Conservation (phyloP, 2,329 filamentous ascomycete genomes). For the Pseudogymnoascus sp. region DNA sequence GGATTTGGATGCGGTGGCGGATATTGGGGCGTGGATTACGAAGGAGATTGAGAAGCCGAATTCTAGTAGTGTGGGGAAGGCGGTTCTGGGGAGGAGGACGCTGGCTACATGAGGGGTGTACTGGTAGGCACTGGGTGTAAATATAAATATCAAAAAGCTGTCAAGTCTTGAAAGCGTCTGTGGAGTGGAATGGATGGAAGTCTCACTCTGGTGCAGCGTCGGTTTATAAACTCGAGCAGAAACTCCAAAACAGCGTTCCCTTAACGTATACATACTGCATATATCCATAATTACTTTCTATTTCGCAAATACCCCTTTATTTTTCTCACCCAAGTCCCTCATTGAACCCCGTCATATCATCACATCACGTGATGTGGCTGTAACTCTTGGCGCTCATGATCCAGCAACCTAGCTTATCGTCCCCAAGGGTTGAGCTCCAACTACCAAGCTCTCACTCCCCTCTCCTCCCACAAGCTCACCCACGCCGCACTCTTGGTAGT, state of each 20-base stretch:
- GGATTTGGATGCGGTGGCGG: constrained; percentile 54
- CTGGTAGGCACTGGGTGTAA: not conserved
- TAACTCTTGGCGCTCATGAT: constrained; percentile 5
- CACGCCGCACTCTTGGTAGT: constrained; percentile 5
- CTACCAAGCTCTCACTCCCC: constrained; percentile 2
- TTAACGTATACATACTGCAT: not conserved
- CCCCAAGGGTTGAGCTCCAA: constrained; percentile 7
- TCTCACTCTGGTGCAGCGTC: not conserved
- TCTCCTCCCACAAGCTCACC: constrained; percentile 1
- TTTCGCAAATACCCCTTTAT: not conserved
- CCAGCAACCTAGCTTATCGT: constrained; percentile 7
- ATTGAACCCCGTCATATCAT: not conserved
- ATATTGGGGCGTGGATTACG: constrained; percentile 67
- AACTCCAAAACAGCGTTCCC: not conserved
- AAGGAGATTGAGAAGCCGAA: constrained; percentile 52
- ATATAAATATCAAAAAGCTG: not conserved
- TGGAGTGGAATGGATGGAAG: not conserved
- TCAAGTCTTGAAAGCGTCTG: not conserved
- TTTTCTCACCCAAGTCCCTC: not conserved
- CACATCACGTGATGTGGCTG: not conserved
- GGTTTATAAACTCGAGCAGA: not conserved
- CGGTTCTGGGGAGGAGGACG: constrained; percentile 40
- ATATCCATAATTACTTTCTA: not conserved
- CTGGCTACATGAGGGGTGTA: not conserved
- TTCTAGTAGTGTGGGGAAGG: constrained; percentile 59